Evolutionary conservation across 2,329 filamentous ascomycete species (phyloP).

Genomic region (Dendryphion nanum): DNA sequence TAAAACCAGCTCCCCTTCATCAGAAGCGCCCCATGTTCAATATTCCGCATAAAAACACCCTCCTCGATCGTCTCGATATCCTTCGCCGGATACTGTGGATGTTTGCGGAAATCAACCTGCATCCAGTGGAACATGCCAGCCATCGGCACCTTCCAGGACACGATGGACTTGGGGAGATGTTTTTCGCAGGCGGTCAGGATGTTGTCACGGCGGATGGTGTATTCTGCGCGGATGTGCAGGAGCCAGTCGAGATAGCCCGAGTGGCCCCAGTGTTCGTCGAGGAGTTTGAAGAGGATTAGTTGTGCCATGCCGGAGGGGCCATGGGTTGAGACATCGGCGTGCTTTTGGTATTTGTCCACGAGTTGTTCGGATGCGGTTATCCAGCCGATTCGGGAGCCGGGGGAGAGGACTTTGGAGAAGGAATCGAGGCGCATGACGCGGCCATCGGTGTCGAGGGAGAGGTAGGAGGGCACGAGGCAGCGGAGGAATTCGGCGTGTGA

Average conservation of each 20-base stretch:
- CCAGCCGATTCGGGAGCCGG: constrained; percentile 83
- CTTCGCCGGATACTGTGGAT: constrained; percentile 56
- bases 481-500: constrained; percentile 72
- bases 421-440: constrained; percentile 89
- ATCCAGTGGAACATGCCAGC: constrained; percentile 97
- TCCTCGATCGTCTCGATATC: constrained; percentile 71
- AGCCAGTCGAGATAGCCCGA: constrained; percentile 87
- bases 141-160: constrained; percentile 74
- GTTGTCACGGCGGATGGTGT: constrained; percentile 74
- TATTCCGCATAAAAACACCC: constrained; percentile 75
- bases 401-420: constrained; percentile 87
- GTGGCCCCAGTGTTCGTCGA: constrained; percentile 95
- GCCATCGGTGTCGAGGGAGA: constrained; percentile 81
- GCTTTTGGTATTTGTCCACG: constrained; percentile 75
- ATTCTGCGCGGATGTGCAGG: constrained; percentile 75
- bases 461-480: constrained; percentile 69
- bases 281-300: constrained; percentile 78
- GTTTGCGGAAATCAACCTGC: constrained; percentile 62
- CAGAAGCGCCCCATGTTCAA: constrained; percentile 75
- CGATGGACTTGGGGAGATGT: constrained; percentile 70
- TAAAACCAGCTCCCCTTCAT: constrained; percentile 90
- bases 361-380: constrained; percentile 84
- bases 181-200: constrained; percentile 79
- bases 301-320: constrained; percentile 84
- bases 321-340: constrained; percentile 81